Base-by-base conservation (phyloP, 176 grass and related monocot genomes). In the Saccharum spontaneum region DNA sequence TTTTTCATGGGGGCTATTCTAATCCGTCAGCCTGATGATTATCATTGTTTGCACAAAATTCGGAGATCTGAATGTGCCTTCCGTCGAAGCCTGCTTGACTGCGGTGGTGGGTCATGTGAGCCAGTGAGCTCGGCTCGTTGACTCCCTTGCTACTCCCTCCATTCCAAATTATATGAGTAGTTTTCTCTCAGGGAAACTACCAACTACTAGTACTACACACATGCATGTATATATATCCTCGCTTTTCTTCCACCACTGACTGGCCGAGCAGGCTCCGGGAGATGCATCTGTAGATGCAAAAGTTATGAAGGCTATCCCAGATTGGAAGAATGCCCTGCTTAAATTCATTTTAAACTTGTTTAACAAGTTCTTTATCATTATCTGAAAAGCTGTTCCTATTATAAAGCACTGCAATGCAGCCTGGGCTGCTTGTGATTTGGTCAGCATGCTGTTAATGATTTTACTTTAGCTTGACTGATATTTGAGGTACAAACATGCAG, bases 221-320 rank as follows among this genome's bases (percentile, higher is more conserved):
- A 59, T 40, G 23, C 60, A 26, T 57, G 7, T 1, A 63, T 14
- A 28, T 63, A 28, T 28, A 63, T 28, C 28, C 28, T 31, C 28
- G 5, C 62, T 16, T 28, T 15, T 65, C 62, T 65, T 65, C 62
- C 2, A 6, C 12, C 26, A 65, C 28, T 31, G 62, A 64, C 76
- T 41, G 55, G 52, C 37, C 9, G 20, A 79, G 38, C 39, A 33
- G 59, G 72, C 60, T 76, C 72, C 30, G 9, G 30, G 14, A 73
- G 49, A 6, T 23, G 26, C 31, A 54, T 84, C 4, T 76, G 43
- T 45, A 76, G 55, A 68, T 18, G 24, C 41, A 54, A 67, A 67
- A 34, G 17, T 66, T 67, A 84, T 84, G 82, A 84, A 76, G 71
- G 71, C 60, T 80, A 15, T 49, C 60, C 15, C 1, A 44, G 33